phyloP scores from a whole-genome alignment of 495 filamentous ascomycete genomes.

The Podospora bellae-mahoneyi region DNA sequence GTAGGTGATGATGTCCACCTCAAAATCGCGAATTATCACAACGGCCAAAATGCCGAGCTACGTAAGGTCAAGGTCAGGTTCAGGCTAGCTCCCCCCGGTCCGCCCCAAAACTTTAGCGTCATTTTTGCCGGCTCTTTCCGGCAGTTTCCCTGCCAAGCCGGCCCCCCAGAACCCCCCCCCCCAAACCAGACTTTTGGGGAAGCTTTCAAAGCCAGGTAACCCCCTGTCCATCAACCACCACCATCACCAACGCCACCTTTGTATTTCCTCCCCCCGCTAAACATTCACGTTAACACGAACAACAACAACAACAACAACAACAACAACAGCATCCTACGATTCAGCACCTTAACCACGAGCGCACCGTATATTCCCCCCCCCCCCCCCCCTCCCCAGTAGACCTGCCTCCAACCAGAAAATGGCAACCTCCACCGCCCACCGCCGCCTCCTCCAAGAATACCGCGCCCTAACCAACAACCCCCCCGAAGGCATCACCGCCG shows the following conservation, averaged over 20 bases:
- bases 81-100: neutral
- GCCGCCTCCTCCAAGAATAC: slow-evolving; percentile 97
- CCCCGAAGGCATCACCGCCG: slow-evolving; percentile 91
- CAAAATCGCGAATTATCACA: neutral
- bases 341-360: neutral
- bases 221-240: neutral
- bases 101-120: neutral
- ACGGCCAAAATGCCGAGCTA: neutral
- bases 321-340: neutral
- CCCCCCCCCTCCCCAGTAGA: neutral
- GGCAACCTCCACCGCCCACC: slow-evolving; percentile 63
- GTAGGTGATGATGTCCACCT: neutral
- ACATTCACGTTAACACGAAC: neutral
- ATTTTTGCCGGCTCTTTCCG: slow-evolving; percentile 17
- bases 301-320: neutral
- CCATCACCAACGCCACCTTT: too few relatives aligned
- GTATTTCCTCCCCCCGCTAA: too few relatives aligned
- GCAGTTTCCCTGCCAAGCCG: slow-evolving; percentile 12
- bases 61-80: neutral
- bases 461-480: slow-evolving; percentile 68
- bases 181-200: too few relatives aligned
- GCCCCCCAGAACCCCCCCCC: too few relatives aligned
- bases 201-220: neutral
- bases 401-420: neutral
- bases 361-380: neutral